Evolutionary conservation across 1,139 yeast species (phyloP), one percentile per base, ranked within the genome.

Genomic region (Taiozyma sp.): DNA sequence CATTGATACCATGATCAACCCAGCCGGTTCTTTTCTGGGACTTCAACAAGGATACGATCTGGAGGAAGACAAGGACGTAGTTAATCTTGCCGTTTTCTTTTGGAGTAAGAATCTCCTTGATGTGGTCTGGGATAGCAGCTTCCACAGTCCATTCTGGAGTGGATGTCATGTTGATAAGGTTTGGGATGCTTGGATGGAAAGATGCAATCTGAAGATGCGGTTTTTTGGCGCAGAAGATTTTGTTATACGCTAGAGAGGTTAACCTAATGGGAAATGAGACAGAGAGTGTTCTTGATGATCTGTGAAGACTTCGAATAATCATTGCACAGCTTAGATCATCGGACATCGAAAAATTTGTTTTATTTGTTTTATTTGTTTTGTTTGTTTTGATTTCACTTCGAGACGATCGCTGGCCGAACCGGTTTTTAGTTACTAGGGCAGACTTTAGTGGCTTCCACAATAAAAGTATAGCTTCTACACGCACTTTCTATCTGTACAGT

Each of bases 1-100:
- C 65, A 0, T 81, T 76, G 35, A 93, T 76, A 14, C 80, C 81
- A 62, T 81, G 81, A 62, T 90, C 91, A 30, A 93, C 68, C 99
- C 99, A 93, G 2, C 99, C 99, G 0, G 98, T 91, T 64, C 99
- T 79, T 59, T 79, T 83, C 60, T 89, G 95, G 7, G 83, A 74
- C 69, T 93, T 93, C 61, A 93, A 75, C 40, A 81, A 76, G 50
- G 88, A 78, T 2, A 90, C 79, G 47, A 91, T 81, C 63, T 89
- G 89, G 56, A 89, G 76, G 63, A 93, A 90, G 30, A 86, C 85
- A 53, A 83, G 70, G 47, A 84, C 77, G 64, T 77, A 80, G 65
- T 80, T 78, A 47, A 41, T 28, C 45, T 34, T 21, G 11, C 60
- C 52, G 19, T 53, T 48, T 11, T 54, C 52, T 35, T 54, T 43